Conservation (phyloP, 345 rosid species). For the Eucalyptus fibrosa region DNA sequence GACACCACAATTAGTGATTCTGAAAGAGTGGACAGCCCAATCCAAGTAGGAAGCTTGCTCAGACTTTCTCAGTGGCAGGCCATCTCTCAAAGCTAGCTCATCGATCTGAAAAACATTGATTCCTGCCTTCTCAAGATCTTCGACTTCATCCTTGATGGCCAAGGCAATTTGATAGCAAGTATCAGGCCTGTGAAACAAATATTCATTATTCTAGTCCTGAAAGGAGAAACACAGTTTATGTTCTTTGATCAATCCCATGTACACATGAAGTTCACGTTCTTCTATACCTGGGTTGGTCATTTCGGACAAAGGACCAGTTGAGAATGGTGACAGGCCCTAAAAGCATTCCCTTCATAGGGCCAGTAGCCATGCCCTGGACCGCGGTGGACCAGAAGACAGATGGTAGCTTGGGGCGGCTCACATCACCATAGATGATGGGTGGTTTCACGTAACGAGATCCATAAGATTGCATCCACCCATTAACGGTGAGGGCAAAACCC, state of each 20-base stretch:
- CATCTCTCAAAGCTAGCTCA: too few species aligned
- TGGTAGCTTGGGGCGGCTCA: slow-evolving; percentile 93
- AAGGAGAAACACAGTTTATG: too few species aligned
- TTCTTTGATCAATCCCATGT: too few species aligned
- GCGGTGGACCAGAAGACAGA: slow-evolving; percentile 91
- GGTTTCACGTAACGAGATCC: slow-evolving; percentile 99
- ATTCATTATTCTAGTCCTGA: too few species aligned
- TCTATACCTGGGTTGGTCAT: slow-evolving; percentile 89
- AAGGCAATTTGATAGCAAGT: too few species aligned
- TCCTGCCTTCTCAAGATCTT: too few species aligned
- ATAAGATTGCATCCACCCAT: slow-evolving; percentile 99
- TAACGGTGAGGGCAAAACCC: slow-evolving; percentile 77
- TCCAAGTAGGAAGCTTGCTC: too few species aligned
- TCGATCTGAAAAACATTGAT: too few species aligned
- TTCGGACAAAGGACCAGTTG: slow-evolving; percentile 93
- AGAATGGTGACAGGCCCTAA: slow-evolving; percentile 95
- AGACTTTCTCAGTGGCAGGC: too few species aligned
- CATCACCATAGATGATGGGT: slow-evolving; percentile 95
- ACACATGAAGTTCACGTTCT: background rate
- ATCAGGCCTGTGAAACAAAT: fast-evolving
- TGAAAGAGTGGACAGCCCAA: too few species aligned
- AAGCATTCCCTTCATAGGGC: slow-evolving; percentile 99
- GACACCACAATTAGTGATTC: too few species aligned
- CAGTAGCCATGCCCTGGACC: slow-evolving; percentile 89
- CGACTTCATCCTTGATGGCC: too few species aligned